phyloP scores from a whole-genome alignment of 179 eudicot genomes.

The Heliamphora pulchella region DNA sequence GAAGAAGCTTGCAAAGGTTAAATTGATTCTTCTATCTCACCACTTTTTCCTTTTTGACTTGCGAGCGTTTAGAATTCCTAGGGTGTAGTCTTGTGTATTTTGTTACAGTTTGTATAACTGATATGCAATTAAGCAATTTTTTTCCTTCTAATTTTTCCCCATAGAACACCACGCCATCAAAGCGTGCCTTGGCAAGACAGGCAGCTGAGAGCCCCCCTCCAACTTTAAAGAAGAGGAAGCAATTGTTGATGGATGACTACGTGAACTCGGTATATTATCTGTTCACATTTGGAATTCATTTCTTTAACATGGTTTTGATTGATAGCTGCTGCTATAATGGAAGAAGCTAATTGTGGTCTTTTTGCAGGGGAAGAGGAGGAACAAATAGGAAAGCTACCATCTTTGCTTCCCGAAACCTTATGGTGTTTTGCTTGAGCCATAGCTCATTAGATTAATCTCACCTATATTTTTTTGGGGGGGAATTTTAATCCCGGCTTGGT shows the following conservation, averaged over 20 bases:
- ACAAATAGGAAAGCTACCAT: neutral
- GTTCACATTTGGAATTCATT: no score
- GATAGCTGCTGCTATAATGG: neutral
- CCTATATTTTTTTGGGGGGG: no score
- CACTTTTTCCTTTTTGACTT: no score
- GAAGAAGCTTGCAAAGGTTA: constrained; percentile 88
- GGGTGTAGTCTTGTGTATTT: neutral
- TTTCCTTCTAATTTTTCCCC: neutral
- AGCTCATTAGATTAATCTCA: neutral
- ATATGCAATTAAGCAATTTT: neutral
- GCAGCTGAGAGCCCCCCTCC: constrained; percentile 66
- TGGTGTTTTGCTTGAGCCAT: neutral
- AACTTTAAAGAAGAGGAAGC: constrained; percentile 70
- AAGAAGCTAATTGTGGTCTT: constrained; percentile 2
- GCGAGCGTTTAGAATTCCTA: neutral
- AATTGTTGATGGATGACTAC: constrained; percentile 57
- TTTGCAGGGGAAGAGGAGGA: constrained; percentile 70
- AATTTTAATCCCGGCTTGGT: neutral
- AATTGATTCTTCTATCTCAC: neutral
- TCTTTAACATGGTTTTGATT: neutral
- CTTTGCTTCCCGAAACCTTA: neutral
- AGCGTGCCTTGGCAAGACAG: constrained; percentile 51
- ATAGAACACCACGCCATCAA: constrained; percentile 71
- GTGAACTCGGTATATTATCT: constrained; percentile 38
- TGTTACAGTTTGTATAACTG: neutral